Evolutionary conservation across 768 basidiomycete genomes (phyloP).

Genomic region (Sistotremastrum suecicum): DNA sequence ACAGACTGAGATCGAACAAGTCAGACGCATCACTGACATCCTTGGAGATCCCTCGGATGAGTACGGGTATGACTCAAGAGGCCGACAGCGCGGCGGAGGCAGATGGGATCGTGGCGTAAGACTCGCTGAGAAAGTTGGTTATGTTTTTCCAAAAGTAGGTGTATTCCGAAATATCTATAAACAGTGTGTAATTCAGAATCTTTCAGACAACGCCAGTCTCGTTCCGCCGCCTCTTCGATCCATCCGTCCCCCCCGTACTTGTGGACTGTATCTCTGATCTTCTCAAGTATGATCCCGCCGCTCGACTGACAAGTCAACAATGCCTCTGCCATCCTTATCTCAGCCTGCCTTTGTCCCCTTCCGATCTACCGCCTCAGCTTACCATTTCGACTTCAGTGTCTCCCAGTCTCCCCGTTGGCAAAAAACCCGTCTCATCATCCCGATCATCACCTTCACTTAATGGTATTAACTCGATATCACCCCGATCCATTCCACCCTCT

Average conservation of each 20-base stretch:
- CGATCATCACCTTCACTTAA: no score
- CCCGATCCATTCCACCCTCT: constrained; percentile 31
- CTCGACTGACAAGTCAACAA: constrained; percentile 72
- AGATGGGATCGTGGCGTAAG: constrained; percentile 75
- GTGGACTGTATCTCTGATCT: constrained; percentile 88
- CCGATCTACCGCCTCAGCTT: constrained; percentile 5
- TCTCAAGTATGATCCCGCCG: constrained; percentile 81
- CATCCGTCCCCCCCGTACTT: constrained; percentile 60
- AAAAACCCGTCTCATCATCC: no score
- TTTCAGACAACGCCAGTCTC: constrained; percentile 50
- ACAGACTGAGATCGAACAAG: constrained; percentile 83
- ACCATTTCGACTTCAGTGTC: constrained; percentile 14
- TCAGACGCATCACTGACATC: constrained; percentile 80
- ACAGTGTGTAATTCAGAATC: constrained; percentile 1
- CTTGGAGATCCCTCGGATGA: constrained; percentile 81
- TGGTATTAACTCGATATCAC: constrained; percentile 22
- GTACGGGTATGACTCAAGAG: constrained; percentile 64
- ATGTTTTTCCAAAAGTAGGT: constrained; percentile 78
- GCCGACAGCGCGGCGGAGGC: constrained; percentile 70
- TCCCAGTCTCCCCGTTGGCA: constrained; percentile 26
- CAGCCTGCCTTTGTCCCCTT: constrained; percentile 33
- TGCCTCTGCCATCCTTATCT: constrained; percentile 81
- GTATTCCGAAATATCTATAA: constrained; percentile 2
- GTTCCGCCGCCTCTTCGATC: constrained; percentile 63
- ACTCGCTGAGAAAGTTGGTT: constrained; percentile 78